Percentiles rank a stretch among this genome's conserved stretches.
Conservation (phyloP, 176 grass and related monocot genomes). For the Raddia guianensis region DNA sequence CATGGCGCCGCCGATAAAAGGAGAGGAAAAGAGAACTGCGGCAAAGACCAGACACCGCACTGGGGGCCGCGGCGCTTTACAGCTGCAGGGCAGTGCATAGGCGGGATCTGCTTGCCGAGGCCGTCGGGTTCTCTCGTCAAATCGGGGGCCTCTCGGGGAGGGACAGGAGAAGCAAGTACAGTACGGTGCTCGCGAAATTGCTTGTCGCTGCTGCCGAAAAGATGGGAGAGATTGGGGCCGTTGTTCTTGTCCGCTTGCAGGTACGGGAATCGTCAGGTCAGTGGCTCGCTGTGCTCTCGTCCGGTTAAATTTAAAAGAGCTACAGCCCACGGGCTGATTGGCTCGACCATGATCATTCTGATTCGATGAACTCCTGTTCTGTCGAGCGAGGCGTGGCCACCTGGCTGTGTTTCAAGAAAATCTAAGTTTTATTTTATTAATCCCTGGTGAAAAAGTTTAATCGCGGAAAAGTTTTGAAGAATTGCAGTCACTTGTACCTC, state of each 20-base stretch:
- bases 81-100: not conserved
- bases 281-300: not conserved
- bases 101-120: not conserved
- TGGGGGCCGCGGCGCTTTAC: slow-evolving; percentile 24
- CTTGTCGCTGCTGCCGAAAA: not conserved
- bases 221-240: not conserved
- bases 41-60: not conserved
- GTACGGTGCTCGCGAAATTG: not conserved
- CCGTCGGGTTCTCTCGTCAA: slow-evolving; percentile 2
- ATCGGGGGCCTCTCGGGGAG: not conserved
- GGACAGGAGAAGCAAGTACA: slow-evolving; percentile 1
- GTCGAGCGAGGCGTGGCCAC: not conserved
- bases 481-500: not conserved
- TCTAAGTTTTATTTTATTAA: not conserved
- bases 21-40: not conserved
- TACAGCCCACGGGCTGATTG: not conserved
- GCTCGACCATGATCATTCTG: not conserved
- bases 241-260: slow-evolving; percentile 33
- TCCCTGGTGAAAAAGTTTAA: not conserved
- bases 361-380: not conserved
- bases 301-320: not conserved
- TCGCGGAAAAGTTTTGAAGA: not conserved
- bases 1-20: not conserved
- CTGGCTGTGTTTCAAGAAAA: not conserved
- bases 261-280: slow-evolving; percentile 9